These are phyloP conservation scores for Flaveria ramosissima DNA, from an alignment of 129 eudicot genomes.

Conservation along the genomic window DNA sequence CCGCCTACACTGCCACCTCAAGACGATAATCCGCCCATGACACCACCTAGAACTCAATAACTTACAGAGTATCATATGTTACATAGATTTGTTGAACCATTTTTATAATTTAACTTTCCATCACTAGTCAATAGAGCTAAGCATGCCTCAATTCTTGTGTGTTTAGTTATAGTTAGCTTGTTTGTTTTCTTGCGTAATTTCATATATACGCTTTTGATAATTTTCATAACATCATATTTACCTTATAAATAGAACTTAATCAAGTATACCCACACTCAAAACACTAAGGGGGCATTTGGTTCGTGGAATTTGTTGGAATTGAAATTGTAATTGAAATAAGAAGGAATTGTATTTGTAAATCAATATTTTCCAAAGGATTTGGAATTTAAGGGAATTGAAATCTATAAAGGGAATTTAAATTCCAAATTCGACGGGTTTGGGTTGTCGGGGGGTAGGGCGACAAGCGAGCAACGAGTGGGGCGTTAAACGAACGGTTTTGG, in stretches of 20 bases:
- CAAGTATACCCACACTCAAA: background rate
- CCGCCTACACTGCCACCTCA: background rate
- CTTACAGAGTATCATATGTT: background rate
- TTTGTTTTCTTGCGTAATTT: background rate
- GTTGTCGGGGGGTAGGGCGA: no score
- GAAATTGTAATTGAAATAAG: no score
- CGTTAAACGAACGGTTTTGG: no score
- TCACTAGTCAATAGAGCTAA: slow-evolving; percentile 17
- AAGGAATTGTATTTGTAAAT: no score
- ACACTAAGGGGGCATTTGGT: no score
- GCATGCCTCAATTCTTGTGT: slow-evolving; percentile 23
- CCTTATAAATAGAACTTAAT: background rate
- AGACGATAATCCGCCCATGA: slow-evolving; percentile 25
- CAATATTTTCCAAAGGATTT: no score
- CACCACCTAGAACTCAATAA: slow-evolving; percentile 32
- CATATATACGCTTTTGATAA: background rate
- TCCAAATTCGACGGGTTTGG: no score
- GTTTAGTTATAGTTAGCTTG: background rate
- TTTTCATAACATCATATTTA: background rate
- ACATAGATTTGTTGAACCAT: slow-evolving; percentile 20
- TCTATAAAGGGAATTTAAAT: no score
- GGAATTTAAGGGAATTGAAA: no score
- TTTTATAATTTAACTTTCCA: slow-evolving; percentile 18
- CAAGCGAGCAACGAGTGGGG: no score
- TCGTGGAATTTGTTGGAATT: no score